Evolutionary conservation across 164 flowering plant species (phyloP).

Genomic region (Buxus sempervirens): DNA sequence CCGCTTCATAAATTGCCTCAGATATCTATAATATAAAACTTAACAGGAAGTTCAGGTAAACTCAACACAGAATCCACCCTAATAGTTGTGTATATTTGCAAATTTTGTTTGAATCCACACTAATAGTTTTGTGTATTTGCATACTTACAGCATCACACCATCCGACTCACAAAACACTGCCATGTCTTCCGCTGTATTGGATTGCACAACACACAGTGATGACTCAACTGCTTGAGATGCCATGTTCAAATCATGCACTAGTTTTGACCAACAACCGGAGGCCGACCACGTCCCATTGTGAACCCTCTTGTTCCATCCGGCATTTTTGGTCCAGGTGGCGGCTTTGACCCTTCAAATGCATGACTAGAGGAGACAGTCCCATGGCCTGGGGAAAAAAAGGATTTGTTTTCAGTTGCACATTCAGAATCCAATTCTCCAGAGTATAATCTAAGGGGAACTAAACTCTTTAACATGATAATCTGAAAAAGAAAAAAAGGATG

Average conservation of each 20-base stretch:
- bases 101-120: too few relatives aligned
- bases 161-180: background rate
- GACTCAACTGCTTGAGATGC: background rate
- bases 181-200: too few relatives aligned
- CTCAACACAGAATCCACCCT: too few relatives aligned
- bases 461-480: too few relatives aligned
- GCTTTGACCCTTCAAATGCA: constrained; percentile 47
- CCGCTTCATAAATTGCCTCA: too few relatives aligned
- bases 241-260: constrained; percentile 3
- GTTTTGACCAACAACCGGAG: constrained; percentile 25
- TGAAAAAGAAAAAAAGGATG: too few relatives aligned
- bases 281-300: constrained; percentile 82
- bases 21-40: too few relatives aligned
- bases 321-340: constrained; percentile 91
- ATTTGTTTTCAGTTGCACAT: background rate
- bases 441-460: background rate
- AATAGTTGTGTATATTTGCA: too few relatives aligned
- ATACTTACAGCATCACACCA: too few relatives aligned
- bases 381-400: constrained; percentile 51
- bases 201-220: too few relatives aligned
- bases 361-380: constrained; percentile 33
- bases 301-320: constrained; percentile 94
- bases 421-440: background rate
- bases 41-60: too few relatives aligned
- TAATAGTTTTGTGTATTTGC: too few relatives aligned